Percentiles rank a stretch among this genome's conserved stretches.
phyloP scores from a whole-genome alignment of 2,329 filamentous ascomycete genomes.

The Beauveria bassiana region DNA sequence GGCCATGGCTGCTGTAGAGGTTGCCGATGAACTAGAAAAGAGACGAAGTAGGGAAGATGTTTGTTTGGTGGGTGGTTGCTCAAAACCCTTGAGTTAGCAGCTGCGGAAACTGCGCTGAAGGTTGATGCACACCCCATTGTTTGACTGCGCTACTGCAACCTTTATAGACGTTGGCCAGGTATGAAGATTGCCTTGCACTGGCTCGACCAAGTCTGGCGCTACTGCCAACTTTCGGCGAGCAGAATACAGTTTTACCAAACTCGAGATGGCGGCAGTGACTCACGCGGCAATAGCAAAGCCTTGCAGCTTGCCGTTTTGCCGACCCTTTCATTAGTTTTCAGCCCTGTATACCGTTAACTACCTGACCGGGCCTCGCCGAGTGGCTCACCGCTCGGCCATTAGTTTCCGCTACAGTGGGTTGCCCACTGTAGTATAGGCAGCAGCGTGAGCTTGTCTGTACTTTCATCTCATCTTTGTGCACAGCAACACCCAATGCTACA shows the following conservation, averaged over 20 bases:
- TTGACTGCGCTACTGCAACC: not conserved
- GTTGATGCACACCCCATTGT: not conserved
- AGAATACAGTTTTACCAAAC: not conserved
- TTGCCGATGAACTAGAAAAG: too few relatives aligned
- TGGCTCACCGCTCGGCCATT: too few relatives aligned
- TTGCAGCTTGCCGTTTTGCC: not conserved
- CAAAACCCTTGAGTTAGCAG: not conserved
- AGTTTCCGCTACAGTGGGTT: too few relatives aligned
- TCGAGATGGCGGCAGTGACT: not conserved
- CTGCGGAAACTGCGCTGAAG: not conserved
- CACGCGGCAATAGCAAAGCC: not conserved
- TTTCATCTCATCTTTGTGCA: too few relatives aligned
- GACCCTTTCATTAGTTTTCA: not conserved
- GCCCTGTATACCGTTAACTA: too few relatives aligned
- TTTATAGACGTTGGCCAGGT: not conserved
- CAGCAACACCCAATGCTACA: too few relatives aligned
- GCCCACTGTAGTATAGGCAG: too few relatives aligned
- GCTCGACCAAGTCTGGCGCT: not conserved
- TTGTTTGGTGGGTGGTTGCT: not conserved
- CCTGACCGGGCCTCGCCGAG: too few relatives aligned
- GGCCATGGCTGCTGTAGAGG: constrained; percentile 6
- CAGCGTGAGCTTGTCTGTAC: too few relatives aligned
- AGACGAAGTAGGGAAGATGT: not conserved
- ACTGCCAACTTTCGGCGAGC: not conserved
- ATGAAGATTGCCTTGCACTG: too few relatives aligned